These are phyloP conservation scores for Malus asiatica DNA, from an alignment of 306 rosid genomes.

Conservation along the genomic window DNA sequence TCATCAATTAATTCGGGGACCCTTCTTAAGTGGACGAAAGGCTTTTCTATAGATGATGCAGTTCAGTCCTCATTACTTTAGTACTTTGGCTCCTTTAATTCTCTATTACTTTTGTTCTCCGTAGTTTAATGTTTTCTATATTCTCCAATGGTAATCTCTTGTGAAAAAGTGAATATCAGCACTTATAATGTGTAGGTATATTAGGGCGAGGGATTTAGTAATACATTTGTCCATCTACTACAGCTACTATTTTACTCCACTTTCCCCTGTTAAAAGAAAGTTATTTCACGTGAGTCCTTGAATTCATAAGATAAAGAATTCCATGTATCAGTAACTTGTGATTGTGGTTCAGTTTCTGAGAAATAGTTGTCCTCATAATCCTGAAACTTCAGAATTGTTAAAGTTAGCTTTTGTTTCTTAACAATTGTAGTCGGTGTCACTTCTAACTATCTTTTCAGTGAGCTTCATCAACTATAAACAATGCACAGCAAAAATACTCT, in stretches of 20 bases:
- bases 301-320: not conserved
- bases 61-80: conserved; percentile 41
- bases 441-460: not conserved
- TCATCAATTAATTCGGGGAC: conserved; percentile 84
- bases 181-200: not conserved
- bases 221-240: not conserved
- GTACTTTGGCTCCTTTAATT: conserved; percentile 23
- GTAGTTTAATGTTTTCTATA: not conserved
- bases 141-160: not conserved
- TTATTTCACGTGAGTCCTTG: not conserved
- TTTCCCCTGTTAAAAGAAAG: not conserved
- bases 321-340: not conserved
- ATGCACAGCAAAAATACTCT: not conserved
- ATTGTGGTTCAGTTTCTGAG: not conserved
- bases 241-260: not conserved
- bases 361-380: not conserved
- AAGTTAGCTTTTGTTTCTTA: not conserved
- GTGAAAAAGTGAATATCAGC: not conserved
- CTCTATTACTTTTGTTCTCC: not conserved
- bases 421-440: not conserved
- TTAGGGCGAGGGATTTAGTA: not conserved
- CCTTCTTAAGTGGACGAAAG: conserved; percentile 87
- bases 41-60: conserved; percentile 76
- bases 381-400: not conserved
- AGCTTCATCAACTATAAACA: not conserved